Conservation (phyloP, 176 grass and related monocot species). For the Rhynchospora breviuscula region DNA sequence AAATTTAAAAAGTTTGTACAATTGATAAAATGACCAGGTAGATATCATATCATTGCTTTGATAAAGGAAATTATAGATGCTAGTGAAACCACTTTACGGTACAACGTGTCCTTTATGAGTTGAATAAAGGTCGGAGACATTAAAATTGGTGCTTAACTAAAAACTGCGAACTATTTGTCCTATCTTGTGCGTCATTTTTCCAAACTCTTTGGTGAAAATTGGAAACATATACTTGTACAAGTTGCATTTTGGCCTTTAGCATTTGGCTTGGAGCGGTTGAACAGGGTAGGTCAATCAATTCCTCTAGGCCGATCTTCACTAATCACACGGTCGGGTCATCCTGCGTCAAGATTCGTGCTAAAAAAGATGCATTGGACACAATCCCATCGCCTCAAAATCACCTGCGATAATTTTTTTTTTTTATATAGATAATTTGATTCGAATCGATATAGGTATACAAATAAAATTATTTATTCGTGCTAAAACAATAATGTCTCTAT, state of each 20-base stretch:
- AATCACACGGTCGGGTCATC: background rate
- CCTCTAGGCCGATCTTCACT: background rate
- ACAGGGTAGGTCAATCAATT: background rate
- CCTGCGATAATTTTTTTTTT: background rate
- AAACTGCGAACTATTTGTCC: background rate
- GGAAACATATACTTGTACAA: background rate
- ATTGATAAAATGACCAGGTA: too few species aligned
- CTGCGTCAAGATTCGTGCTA: background rate
- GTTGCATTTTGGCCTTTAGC: background rate
- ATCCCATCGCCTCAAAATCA: background rate
- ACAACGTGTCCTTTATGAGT: background rate
- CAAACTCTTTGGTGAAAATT: background rate
- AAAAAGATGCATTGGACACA: background rate
- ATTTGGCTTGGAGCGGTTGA: background rate
- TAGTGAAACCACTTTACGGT: too few species aligned
- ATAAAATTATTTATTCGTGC: too few species aligned
- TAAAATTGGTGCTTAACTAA: background rate
- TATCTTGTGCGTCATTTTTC: background rate
- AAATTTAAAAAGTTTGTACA: too few species aligned
- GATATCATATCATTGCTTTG: too few species aligned
- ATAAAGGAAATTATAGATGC: too few species aligned
- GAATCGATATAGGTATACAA: too few species aligned
- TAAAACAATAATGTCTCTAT: too few species aligned
- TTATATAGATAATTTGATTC: too few species aligned
- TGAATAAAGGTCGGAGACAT: background rate